A percentile compares a stretch with the other conserved stretches of the same genome.
Evolutionary conservation across 192 early-diverging fungal genomes (phyloP).

Genomic region (Backusella parvicylindrica): DNA sequence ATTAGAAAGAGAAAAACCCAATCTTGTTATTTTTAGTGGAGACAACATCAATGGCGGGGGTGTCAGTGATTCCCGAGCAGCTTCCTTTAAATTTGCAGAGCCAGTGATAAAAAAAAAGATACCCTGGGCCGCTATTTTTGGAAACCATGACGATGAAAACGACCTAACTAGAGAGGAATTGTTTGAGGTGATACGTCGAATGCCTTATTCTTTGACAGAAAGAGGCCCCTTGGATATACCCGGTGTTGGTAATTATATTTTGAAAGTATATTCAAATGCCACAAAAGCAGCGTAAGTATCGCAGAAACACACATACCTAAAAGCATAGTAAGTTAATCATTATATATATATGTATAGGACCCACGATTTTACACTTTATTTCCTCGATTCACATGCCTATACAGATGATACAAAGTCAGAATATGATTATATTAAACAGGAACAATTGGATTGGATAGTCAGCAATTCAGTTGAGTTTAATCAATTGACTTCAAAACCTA

Average conservation of each 20-base stretch:
- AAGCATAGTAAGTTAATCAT: background rate
- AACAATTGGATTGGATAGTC: slow-evolving; percentile 44
- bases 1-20: slow-evolving; percentile 39
- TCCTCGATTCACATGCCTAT: slow-evolving; percentile 41
- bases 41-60: slow-evolving; percentile 40
- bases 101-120: slow-evolving; percentile 11
- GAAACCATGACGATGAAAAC: slow-evolving; percentile 44
- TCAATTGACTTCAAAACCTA: slow-evolving; percentile 25
- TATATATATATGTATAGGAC: background rate
- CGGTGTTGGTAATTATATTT: slow-evolving; percentile 39
- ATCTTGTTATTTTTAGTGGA: slow-evolving; percentile 44
- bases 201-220: slow-evolving; percentile 37
- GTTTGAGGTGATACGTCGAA: slow-evolving; percentile 30
- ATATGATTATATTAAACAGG: slow-evolving; percentile 38
- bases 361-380: slow-evolving; percentile 39
- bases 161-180: slow-evolving; percentile 44
- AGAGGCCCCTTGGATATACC: slow-evolving; percentile 36
- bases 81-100: slow-evolving; percentile 19
- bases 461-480: slow-evolving; percentile 27
- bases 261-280: slow-evolving; percentile 28
- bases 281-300: background rate
- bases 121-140: slow-evolving; percentile 39
- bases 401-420: slow-evolving; percentile 29
- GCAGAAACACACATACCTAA: background rate
- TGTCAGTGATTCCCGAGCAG: slow-evolving; percentile 25